Conservation (phyloP, 2,329 filamentous ascomycete genomes). For the Colletotrichum tamarilloi region DNA sequence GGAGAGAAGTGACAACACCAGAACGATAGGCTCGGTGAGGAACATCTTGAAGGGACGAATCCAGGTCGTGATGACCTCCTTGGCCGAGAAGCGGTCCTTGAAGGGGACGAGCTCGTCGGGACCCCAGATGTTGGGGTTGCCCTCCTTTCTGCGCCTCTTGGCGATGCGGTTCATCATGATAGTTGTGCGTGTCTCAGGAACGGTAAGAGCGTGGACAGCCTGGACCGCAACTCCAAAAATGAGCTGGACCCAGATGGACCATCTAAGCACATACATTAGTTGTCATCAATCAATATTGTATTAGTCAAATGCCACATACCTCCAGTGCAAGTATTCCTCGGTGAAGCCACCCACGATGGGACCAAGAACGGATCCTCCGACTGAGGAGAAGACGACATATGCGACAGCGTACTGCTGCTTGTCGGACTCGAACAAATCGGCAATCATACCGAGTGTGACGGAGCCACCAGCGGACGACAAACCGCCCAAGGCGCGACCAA, state of each 20-base stretch:
- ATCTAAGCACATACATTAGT: conserved; percentile 39
- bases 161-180: conserved; percentile 84
- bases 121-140: conserved; percentile 73
- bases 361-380: conserved; percentile 80
- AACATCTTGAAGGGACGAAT: conserved; percentile 78
- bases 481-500: conserved; percentile 77
- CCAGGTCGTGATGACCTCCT: conserved; percentile 68
- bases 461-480: conserved; percentile 78
- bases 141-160: conserved; percentile 75
- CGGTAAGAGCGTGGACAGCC: conserved; percentile 72
- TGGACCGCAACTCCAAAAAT: conserved; percentile 81
- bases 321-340: conserved; percentile 74
- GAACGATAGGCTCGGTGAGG: conserved; percentile 78
- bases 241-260: conserved; percentile 87
- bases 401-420: conserved; percentile 80
- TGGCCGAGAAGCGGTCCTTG: conserved; percentile 66
- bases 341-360: conserved; percentile 84
- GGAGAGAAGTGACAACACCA: conserved; percentile 75
- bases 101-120: conserved; percentile 77
- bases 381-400: conserved; percentile 82
- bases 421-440: conserved; percentile 78
- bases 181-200: conserved; percentile 82
- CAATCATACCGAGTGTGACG: conserved; percentile 80
- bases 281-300: background rate
- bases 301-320: conserved; percentile 49